These are phyloP conservation scores for Globisporangium nodosum DNA, from an alignment of 352 stramenopile species.

Conservation along the genomic window DNA sequence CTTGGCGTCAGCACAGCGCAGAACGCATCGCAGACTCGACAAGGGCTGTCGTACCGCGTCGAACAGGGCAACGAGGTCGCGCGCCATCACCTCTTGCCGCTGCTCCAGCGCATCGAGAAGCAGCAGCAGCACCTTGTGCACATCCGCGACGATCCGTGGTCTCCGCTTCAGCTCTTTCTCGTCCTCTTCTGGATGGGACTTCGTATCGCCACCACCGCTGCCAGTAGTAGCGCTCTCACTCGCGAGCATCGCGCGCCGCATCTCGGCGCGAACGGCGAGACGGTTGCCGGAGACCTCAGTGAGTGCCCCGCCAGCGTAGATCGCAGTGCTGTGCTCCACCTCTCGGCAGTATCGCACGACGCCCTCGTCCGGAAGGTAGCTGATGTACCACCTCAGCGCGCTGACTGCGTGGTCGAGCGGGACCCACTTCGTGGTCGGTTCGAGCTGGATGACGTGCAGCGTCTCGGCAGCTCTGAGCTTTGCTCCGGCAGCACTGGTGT, in stretches of 20 bases:
- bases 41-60: slow-evolving; percentile 23
- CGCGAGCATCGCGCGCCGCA: slow-evolving; percentile 58
- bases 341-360: slow-evolving; percentile 60
- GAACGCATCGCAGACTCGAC: background rate
- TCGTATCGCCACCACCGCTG: too few species aligned
- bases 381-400: slow-evolving; percentile 60
- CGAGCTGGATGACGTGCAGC: slow-evolving; percentile 44
- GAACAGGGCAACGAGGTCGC: slow-evolving; percentile 46
- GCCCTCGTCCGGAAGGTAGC: slow-evolving; percentile 46
- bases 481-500: background rate
- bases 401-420: slow-evolving; percentile 53
- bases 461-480: background rate
- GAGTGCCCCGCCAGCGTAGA: slow-evolving; percentile 42
- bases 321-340: slow-evolving; percentile 63
- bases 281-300: slow-evolving; percentile 56
- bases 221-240: background rate
- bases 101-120: slow-evolving; percentile 57
- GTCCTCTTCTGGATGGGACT: too few species aligned
- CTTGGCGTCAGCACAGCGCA: background rate
- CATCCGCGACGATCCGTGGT: slow-evolving; percentile 48
- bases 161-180: slow-evolving; percentile 13
- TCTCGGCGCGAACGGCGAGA: slow-evolving; percentile 61
- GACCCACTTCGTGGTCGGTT: slow-evolving; percentile 51
- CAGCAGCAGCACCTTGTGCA: slow-evolving; percentile 51
- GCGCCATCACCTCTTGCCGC: slow-evolving; percentile 44